Evolutionary conservation across 305 asterid genomes (phyloP), one percentile per base, ranked within the genome.

Genomic region (Solanum hybrid): DNA sequence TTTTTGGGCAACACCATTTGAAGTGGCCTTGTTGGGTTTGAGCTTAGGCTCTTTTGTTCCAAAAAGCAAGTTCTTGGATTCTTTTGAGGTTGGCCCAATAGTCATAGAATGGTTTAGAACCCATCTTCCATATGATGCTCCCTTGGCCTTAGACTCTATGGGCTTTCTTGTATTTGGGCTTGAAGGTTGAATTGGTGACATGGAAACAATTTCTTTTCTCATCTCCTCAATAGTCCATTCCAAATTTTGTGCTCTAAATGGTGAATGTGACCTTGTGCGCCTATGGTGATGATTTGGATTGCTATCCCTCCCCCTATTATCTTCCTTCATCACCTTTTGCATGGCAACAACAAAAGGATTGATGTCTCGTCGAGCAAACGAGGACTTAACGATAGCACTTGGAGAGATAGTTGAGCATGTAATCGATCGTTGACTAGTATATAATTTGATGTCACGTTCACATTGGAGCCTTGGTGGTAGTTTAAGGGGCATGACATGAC

Each of bases 281-380:
- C 96, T 91, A 81, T 91, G 97, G 8, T 71, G 88, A 22, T 76
- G 80, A 29, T 82, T 69, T 69, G 81, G 40, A 40, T 2, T 72
- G 82, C 91, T 88, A 7, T 85, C 89, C 73, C 96, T 84, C 24
- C 94, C 94, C 40, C 92, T 90, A 88, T 94, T 93, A 29, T 96
- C 98, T 84, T 93, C 96, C 79, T 92, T 93, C 73, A 84, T 84
- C 29, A 96, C 99, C 89, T 92, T 95, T 91, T 96, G 91, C 93
- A 96, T 73, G 8, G 99, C 98, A 90, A 90, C 97, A 90, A 87
- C 26, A 86, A 96, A 96, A 1, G 99, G 98, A 89, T 96, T 98
- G 0, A 93, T 90, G 0, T 82, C 81, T 26, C 89, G 91, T 1
- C 94, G 92, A 34, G 92, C 85, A 88, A 95, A 96, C 4, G 99